phyloP scores from a whole-genome alignment of 176 grass and related monocot species.

The Avena insularis region DNA sequence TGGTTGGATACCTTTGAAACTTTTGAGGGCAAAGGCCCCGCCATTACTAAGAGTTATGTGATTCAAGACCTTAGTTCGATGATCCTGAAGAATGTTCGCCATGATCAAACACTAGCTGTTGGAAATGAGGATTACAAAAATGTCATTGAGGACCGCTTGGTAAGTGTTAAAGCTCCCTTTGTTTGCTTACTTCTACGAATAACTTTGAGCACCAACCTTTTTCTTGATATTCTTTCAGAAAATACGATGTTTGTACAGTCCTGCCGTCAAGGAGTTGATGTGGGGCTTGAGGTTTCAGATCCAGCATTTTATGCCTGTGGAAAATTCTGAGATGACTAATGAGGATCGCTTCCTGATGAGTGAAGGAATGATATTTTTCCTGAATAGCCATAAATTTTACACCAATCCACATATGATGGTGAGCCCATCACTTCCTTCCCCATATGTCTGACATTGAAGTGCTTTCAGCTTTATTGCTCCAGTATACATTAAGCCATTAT shows the following conservation, averaged over 20 bases:
- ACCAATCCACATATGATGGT: not conserved
- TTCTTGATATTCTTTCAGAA: not conserved
- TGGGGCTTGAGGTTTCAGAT: not conserved
- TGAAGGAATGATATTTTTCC: not conserved
- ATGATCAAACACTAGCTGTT: constrained; percentile 2
- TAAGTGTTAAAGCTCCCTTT: not conserved
- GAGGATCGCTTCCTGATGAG: not conserved
- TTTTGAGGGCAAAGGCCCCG: not conserved
- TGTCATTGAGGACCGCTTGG: not conserved
- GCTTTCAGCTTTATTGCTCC: not conserved
- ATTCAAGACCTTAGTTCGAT: not conserved
- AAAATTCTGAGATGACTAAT: not conserved
- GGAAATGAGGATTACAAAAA: not conserved
- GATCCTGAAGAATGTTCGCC: not conserved
- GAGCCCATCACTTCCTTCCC: not conserved
- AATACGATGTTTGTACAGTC: not conserved
- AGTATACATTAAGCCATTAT: not conserved
- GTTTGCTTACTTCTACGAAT: constrained; percentile 4
- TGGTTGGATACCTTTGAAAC: not conserved
- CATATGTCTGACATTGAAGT: not conserved
- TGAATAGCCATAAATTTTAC: not conserved
- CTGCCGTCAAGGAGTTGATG: not conserved
- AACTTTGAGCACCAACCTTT: not conserved
- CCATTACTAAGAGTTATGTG: not conserved
- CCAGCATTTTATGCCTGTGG: not conserved